Conservation (phyloP, 768 basidiomycete genomes). For the Sporobolomyces roseus region DNA sequence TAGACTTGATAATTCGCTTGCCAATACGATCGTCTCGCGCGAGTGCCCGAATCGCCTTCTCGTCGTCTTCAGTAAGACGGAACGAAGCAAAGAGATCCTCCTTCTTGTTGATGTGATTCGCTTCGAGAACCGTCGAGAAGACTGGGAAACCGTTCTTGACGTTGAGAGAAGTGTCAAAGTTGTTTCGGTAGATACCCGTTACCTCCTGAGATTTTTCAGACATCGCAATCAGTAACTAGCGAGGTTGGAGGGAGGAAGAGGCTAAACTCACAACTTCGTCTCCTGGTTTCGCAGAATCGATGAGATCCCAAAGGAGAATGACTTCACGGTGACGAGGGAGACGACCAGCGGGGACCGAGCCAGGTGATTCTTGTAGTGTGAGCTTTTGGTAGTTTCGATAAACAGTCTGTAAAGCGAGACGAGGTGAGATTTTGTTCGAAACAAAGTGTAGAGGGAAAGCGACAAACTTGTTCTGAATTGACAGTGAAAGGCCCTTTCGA, state of each 20-base stretch:
- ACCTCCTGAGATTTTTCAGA: slow-evolving; percentile 65
- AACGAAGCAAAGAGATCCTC: slow-evolving; percentile 99
- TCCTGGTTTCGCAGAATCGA: slow-evolving; percentile 95
- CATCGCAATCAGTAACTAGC: slow-evolving; percentile 3
- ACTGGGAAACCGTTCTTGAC: slow-evolving; percentile 99
- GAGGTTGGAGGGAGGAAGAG: background rate
- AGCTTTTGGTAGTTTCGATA: slow-evolving; percentile 99
- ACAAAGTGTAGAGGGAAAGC: background rate
- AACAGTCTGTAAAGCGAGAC: slow-evolving; percentile 62
- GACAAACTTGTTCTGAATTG: slow-evolving; percentile 83
- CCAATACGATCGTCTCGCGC: slow-evolving; percentile 89
- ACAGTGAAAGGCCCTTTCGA: slow-evolving; percentile 91
- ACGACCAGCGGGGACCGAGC: slow-evolving; percentile 94
- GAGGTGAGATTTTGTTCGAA: background rate
- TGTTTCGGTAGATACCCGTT: slow-evolving; percentile 96
- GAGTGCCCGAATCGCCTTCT: slow-evolving; percentile 79
- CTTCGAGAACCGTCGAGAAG: slow-evolving; percentile 96
- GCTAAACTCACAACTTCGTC: slow-evolving; percentile 79
- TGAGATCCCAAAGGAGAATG: slow-evolving; percentile 93
- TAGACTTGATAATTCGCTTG: slow-evolving; percentile 96
- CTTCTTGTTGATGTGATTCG: slow-evolving; percentile 98
- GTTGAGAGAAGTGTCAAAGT: slow-evolving; percentile 96
- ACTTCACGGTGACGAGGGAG: slow-evolving; percentile 95
- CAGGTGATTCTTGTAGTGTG: slow-evolving; percentile 96
- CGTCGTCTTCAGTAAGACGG: slow-evolving; percentile 93